Evolutionary conservation across 176 grass and related monocot genomes (phyloP), one percentile per base, ranked within the genome.

Genomic region (Dendrocalamus sinicus): DNA sequence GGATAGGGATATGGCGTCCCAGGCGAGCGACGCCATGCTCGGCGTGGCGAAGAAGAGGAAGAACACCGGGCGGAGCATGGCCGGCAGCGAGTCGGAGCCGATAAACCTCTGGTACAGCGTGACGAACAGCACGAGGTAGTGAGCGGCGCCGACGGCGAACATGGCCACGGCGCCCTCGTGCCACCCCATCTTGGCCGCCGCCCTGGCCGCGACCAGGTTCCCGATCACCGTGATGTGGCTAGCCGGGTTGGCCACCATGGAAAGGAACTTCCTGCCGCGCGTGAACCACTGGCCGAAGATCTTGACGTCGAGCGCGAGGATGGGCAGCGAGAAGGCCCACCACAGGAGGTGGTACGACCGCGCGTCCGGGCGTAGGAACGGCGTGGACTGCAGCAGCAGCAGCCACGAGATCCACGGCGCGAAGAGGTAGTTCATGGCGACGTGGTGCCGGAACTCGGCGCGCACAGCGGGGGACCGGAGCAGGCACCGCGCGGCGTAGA

Each of bases 281-380:
- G 96, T 98, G 88, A 98, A 98, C 96, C 96, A 98, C 73, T 95
- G 91, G 0, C 96, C 96, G 69, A 95, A 98, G 32, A 98, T 76
- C 86, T 98, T 98, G 65, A 98, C 74, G 89, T 98, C 96, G 6
- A 98, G 90, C 19, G 51, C 84, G 1, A 98, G 70, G 79, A 98
- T 92, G 16, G 96, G 93, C 13, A 94, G 48, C 7, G 96, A 90
- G 90, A 98, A 95, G 68, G 76, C 66, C 51, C 83, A 91, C 91
- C 88, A 94, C 32, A 98, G 80, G 47, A 92, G 12, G 73, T 39
- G 93, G 86, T 90, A 94, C 69, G 62, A 69, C 65, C 44, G 9
- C 86, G 62, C 84, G 52, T 41, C 64, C 9, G 84, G 93, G 19
- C 53, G 87, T 30, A 93, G 73, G 64, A 87, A 88, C 13, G 96